Conservation (phyloP, 306 rosid species). For the Castanospermum australe region DNA sequence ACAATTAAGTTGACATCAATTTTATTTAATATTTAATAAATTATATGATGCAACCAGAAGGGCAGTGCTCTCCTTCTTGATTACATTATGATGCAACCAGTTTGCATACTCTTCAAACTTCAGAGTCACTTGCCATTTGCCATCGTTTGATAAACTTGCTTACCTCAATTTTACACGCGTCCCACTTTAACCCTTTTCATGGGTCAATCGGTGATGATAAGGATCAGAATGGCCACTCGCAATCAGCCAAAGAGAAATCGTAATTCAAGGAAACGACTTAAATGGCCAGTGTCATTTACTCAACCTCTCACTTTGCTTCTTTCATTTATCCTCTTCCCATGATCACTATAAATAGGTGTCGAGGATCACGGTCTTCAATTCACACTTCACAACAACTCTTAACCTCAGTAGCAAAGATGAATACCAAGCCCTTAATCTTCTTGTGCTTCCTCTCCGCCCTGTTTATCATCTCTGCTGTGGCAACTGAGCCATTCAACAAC, state of each 20-base stretch:
- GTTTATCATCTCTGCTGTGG: slow-evolving; percentile 12
- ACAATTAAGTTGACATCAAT: not conserved
- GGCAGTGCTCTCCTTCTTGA: not conserved
- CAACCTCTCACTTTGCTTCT: not conserved
- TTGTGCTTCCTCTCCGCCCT: slow-evolving; percentile 14
- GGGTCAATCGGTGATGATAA: not conserved
- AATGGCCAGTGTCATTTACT: not conserved
- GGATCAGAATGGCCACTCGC: not conserved
- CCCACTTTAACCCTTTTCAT: not conserved
- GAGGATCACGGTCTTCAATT: not conserved
- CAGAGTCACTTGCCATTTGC: slow-evolving; percentile 4
- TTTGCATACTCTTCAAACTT: not conserved
- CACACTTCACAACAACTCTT: not conserved
- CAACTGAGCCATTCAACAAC: slow-evolving; percentile 20
- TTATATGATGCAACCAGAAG: not conserved
- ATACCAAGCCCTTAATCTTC: slow-evolving; percentile 11
- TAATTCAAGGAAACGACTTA: not conserved
- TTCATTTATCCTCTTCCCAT: not conserved
- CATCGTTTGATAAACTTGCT: slow-evolving; percentile 14
- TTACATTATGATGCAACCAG: not conserved
- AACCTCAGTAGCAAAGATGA: not conserved
- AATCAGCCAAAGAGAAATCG: not conserved
- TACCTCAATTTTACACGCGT: slow-evolving; percentile 11
- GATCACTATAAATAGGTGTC: slow-evolving; percentile 17
- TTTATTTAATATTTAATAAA: not conserved